Base-by-base conservation (phyloP, 768 basidiomycete genomes). In the Dioszegia aurantiaca region DNA sequence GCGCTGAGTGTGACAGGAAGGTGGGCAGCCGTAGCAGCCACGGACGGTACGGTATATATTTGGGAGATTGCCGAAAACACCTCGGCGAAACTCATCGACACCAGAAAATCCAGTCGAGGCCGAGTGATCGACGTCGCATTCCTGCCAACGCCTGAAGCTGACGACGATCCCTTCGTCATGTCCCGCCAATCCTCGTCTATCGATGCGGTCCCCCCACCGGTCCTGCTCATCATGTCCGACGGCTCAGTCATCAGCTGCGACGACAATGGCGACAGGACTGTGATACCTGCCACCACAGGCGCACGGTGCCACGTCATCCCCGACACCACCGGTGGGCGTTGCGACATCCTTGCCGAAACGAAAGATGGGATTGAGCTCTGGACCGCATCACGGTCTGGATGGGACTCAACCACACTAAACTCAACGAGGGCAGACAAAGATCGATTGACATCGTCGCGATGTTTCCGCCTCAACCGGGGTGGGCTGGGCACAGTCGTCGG, bases 31-130 rank as follows among this genome's bases (percentile, higher is more conserved):
- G 41, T 44, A 17, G 42, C 24, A 27, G 31, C 27, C 12, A 23
- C 11, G 27, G 42, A 30, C 12, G 54, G 53, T 12, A 6, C 26
- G 16, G 40, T 56, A 6, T 26, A 23, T 11, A 39, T 56, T 12
- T 61, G 59, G 59, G 46, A 61, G n/a, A 37, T 61, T 11, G 19
- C 21, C n/a, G 47, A 48, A 8, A 53, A 42, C 21, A 45, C 42
- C 2, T 26, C 42, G n/a, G 54, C 54, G 4, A 43, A 55, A 41
- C 19, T 45, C 9, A 19, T 43, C 42, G 17, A 30, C 3, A 55
- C 42, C 14, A 30, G 17, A 21, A 12, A 21, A 16, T 2, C 9
- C 24, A 21, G 11, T 24, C 19, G 23, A 23, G 23, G 37, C 19
- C 36, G 40, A 4, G 36, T 55, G 27, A 8, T 17, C n/a, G 54